A percentile compares a stretch with the other conserved stretches of the same genome.
Evolutionary conservation across 2,329 filamentous ascomycete species (phyloP).

Genomic region (Paecilomyces dactylethromorphus): DNA sequence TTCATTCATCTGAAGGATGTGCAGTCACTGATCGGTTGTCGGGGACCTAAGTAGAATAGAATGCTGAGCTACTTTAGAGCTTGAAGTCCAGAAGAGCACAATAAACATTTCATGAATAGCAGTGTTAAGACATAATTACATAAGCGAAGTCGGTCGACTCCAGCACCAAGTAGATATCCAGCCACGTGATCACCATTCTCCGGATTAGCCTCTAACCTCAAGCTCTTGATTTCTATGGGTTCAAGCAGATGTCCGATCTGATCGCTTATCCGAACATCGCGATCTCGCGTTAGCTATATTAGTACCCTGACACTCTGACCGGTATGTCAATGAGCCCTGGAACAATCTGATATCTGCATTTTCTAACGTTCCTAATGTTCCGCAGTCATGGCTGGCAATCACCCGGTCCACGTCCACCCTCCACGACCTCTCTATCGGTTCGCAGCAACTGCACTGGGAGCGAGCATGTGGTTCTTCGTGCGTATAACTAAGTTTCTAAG

Average conservation of each 20-base stretch:
- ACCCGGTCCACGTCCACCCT: constrained; percentile 49
- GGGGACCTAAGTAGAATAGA: too few species aligned
- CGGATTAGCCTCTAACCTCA: background rate
- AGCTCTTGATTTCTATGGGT: background rate
- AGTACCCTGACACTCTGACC: background rate
- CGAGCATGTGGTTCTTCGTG: constrained; percentile 99
- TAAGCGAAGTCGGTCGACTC: background rate
- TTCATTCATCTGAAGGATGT: background rate
- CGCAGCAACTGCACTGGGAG: constrained; percentile 77
- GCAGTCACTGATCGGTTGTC: background rate
- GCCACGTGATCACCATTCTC: background rate
- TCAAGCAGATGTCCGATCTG: background rate
- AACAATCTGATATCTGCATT: background rate
- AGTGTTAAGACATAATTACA: too few species aligned
- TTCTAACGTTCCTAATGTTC: background rate
- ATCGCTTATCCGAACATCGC: background rate
- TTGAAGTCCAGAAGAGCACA: too few species aligned
- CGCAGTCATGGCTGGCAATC: constrained; percentile 34
- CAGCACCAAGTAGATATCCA: background rate
- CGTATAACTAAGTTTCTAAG: constrained; percentile 26
- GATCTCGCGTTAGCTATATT: background rate
- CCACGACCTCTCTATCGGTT: constrained; percentile 71
- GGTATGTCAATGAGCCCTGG: background rate
- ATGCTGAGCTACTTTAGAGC: too few species aligned
- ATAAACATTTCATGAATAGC: too few species aligned